Evolutionary conservation across 2,329 filamentous ascomycete genomes (phyloP).

Genomic region (Fusarium sp.): DNA sequence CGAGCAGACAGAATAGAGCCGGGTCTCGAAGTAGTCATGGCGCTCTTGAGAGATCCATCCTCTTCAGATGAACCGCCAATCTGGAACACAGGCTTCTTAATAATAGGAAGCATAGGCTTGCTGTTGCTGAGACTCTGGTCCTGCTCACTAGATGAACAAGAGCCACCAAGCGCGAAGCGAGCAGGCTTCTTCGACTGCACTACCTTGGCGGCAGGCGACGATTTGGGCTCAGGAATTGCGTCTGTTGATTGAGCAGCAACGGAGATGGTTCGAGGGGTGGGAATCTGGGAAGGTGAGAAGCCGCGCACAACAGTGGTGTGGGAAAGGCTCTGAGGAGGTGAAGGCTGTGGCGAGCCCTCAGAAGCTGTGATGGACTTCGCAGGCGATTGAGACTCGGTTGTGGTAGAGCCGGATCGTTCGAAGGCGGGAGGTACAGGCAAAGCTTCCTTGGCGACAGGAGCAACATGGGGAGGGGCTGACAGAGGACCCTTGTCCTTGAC

Average conservation of each 20-base stretch:
- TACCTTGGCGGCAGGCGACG: constrained; percentile 71
- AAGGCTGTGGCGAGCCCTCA: constrained; percentile 48
- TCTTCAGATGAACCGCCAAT: constrained; percentile 77
- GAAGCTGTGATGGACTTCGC: constrained; percentile 70
- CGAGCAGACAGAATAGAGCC: constrained; percentile 57
- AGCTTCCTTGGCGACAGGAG: constrained; percentile 58
- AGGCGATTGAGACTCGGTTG: constrained; percentile 59
- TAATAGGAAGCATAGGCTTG: constrained; percentile 48
- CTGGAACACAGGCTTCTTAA: constrained; percentile 62
- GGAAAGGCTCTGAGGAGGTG: constrained; percentile 47
- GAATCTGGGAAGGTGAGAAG: constrained; percentile 82
- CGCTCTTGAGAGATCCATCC: constrained; percentile 77
- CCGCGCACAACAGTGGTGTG: constrained; percentile 76
- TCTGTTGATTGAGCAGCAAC: constrained; percentile 67
- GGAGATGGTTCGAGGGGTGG: constrained; percentile 58
- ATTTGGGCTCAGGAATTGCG: constrained; percentile 71
- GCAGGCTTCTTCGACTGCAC: constrained; percentile 74
- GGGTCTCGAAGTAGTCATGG: constrained; percentile 60
- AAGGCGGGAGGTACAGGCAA: constrained; percentile 50
- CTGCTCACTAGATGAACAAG: constrained; percentile 78
- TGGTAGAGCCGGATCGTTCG: constrained; percentile 60
- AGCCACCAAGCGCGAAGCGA: constrained; percentile 81
- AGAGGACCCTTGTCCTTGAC: constrained; percentile 83
- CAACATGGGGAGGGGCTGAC: constrained; percentile 54
- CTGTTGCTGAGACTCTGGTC: constrained; percentile 63